phyloP scores from a whole-genome alignment of 192 early-diverging fungal genomes.

The Mortierella antarctica region DNA sequence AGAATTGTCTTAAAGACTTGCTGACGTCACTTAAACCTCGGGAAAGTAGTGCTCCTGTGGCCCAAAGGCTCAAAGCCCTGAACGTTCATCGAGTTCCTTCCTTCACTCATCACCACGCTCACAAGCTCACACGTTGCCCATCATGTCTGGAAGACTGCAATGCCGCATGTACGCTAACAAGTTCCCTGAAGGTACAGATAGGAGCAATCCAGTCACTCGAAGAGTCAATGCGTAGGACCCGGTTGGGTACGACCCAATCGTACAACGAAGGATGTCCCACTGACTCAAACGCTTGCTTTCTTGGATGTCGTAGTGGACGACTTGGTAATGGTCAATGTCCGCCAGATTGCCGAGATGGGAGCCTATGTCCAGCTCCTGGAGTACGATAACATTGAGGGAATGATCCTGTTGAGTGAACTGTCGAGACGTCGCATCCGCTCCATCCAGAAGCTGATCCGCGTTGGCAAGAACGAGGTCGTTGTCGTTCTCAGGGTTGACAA shows the following conservation, averaged over 20 bases:
- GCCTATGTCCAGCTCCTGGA: conserved; percentile 94
- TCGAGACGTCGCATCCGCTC: conserved; percentile 95
- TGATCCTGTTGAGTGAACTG: conserved; percentile 95
- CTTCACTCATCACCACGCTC: background rate
- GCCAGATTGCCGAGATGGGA: conserved; percentile 94
- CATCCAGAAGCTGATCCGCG: conserved; percentile 94
- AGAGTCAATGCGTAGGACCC: no score
- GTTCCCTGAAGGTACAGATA: conserved; percentile 77
- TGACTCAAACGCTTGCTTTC: background rate
- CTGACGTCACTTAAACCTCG: background rate
- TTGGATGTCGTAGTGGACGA: conserved; percentile 70
- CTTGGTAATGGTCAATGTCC: conserved; percentile 97
- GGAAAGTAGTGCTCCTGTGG: no score
- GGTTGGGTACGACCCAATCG: no score
- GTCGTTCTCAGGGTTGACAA: conserved; percentile 95
- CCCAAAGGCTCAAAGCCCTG: no score
- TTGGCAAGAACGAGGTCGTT: conserved; percentile 93
- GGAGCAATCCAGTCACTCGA: no score
- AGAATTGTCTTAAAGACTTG: background rate
- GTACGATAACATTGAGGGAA: conserved; percentile 98
- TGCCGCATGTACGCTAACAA: conserved; percentile 96
- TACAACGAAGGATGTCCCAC: no score
- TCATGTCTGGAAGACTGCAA: conserved; percentile 59
- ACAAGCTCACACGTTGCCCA: conserved; percentile 10
- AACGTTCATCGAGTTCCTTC: no score